Evolutionary conservation across 257 asterid species (phyloP).

Genomic region (Misopates orontium): DNA sequence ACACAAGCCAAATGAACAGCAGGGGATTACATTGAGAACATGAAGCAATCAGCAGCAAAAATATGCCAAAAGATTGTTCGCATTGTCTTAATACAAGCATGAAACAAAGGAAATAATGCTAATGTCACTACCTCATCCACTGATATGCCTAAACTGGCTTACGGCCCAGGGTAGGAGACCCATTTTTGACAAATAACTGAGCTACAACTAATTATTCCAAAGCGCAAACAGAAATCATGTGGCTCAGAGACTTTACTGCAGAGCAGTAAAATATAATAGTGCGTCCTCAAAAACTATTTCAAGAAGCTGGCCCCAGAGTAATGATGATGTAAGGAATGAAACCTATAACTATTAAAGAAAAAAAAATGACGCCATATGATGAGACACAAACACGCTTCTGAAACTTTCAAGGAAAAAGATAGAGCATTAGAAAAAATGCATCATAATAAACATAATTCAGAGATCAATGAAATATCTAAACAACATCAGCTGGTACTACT

Average conservation of each 20-base stretch:
- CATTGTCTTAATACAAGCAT: not conserved
- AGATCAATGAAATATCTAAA: conserved; percentile 1
- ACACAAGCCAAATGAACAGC: not conserved
- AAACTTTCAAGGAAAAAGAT: no score
- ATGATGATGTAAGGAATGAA: not conserved
- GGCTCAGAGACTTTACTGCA: not conserved
- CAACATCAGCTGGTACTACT: conserved; percentile 20
- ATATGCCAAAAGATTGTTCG: not conserved
- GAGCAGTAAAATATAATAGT: not conserved
- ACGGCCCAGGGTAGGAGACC: not conserved
- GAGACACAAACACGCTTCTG: not conserved
- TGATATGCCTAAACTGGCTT: not conserved
- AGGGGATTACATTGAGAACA: not conserved
- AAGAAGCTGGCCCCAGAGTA: not conserved
- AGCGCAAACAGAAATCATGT: not conserved
- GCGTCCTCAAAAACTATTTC: not conserved
- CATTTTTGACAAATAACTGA: not conserved
- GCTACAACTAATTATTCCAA: not conserved
- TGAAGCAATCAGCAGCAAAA: not conserved
- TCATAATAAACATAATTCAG: not conserved
- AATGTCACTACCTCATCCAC: not conserved
- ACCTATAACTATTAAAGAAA: not conserved
- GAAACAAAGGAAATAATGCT: not conserved
- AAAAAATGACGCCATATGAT: not conserved
- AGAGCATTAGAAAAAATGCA: conserved; percentile 11